Base-by-base conservation (phyloP, 768 basidiomycete genomes). In the Tricholoma terreum region DNA sequence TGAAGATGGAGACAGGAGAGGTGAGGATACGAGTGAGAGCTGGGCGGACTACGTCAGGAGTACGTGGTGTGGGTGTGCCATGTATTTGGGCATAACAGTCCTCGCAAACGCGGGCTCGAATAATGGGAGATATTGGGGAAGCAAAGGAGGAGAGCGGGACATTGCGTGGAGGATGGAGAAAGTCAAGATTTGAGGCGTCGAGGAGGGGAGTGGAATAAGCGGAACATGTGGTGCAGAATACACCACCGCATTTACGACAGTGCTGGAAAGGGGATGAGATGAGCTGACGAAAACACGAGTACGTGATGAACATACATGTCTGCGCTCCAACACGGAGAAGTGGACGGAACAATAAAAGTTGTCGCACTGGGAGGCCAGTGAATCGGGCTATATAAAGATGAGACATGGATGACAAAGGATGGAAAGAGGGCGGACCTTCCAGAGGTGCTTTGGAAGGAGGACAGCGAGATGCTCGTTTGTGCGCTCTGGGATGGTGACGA, bases 191-290 rank as follows among this genome's bases (percentile, higher is more conserved):
- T 8, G 88, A 81, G n/a, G 87, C 81, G 66, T 92, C 90, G 54
- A 92, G 80, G 4, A 92, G 82, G 11, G 80, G 74, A 0, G 86
- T 90, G 6, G 76, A 66, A 54, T 80, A 80, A 6, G 80, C 73
- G 1, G 84, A 80, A 68, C 90, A 92, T 6, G 78, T 69, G 49
- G 70, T 69, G 72, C 90, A 92, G 68, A 85, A 91, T 30, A 92
- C 74, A 60, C 88, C 89, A 50, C 90, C 90, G 62, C 90, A 92
- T 68, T 91, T 92, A 69, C 90, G 82, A 71, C 90, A 92, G 59
- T 92, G 90, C 86, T 89, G 66, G 38, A 54, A 58, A 50, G 53
- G 54, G 59, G 56, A 65, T 61, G 64, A 64, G 60, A 71, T 64
- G 46, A 57, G 19, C 15, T 15, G 10, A 24, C n/a, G 30, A 27